phyloP scores from a whole-genome alignment of 225 moss, liverwort and hornwort species.

The Marchantia paleacea region DNA sequence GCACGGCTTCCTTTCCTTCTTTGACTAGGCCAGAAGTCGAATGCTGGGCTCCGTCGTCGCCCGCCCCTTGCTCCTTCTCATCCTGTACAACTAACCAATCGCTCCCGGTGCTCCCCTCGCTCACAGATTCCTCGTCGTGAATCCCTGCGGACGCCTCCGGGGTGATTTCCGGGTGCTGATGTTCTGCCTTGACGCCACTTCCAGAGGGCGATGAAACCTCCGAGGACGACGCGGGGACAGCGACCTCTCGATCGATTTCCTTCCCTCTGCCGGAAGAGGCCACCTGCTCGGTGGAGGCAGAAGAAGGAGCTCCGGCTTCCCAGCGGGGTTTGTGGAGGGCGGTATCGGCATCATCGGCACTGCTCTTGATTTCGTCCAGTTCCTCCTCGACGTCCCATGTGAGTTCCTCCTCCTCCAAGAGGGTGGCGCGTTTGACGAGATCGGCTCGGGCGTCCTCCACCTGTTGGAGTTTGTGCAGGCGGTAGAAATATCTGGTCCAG shows the following conservation, averaged over 20 bases:
- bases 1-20: constrained; percentile 24
- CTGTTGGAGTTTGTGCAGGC: constrained; percentile 82
- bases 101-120: constrained; percentile 91
- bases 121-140: constrained; percentile 85
- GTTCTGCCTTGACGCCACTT: constrained; percentile 12
- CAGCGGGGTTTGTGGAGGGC: constrained; percentile 22
- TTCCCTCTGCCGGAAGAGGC: constrained; percentile 1
- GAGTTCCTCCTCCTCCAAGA: constrained; percentile 69
- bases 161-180: constrained; percentile 28
- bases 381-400: constrained; percentile 97
- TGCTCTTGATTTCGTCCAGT: constrained; percentile 38
- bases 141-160: constrained; percentile 24
- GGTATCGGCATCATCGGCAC: background rate
- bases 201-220: constrained; percentile 26
- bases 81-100: constrained; percentile 95
- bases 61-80: constrained; percentile 51
- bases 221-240: background rate
- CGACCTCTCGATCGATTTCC: constrained; percentile 14
- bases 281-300: background rate
- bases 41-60: constrained; percentile 24
- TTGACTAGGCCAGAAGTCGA: constrained; percentile 10
- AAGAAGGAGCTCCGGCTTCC: background rate
- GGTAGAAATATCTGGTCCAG: constrained; percentile 94
- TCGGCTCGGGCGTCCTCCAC: constrained; percentile 82
- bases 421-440: constrained; percentile 86